A percentile compares a stretch with the other conserved stretches of the same genome.
These are phyloP conservation scores for Leccinum subgranulosum DNA, from an alignment of 768 basidiomycete species.

Conservation along the genomic window DNA sequence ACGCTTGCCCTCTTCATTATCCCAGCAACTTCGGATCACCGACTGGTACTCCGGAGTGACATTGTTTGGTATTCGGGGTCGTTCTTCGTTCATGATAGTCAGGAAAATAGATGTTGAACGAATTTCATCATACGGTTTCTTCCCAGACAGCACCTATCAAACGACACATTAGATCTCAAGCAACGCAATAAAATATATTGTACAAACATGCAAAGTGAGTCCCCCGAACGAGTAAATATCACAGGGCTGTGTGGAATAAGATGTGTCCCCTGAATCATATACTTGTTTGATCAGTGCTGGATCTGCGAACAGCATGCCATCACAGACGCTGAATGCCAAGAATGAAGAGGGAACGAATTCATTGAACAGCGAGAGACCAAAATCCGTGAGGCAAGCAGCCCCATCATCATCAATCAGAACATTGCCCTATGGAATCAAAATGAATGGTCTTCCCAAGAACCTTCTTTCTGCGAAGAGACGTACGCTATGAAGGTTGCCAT, in stretches of 20 bases:
- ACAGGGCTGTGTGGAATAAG: conserved; percentile 16
- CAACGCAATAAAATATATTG: background rate
- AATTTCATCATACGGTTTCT: conserved; percentile 17
- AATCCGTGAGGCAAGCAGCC: conserved; percentile 46
- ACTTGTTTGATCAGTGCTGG: conserved; percentile 24
- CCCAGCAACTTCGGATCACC: conserved; percentile 19
- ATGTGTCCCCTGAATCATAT: background rate
- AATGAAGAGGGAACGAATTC: conserved; percentile 29
- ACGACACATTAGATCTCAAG: conserved; percentile 4
- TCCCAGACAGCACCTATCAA: conserved; percentile 19
- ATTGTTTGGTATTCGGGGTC: conserved; percentile 11
- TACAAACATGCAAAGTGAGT: conserved; percentile 31
- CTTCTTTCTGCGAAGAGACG: background rate
- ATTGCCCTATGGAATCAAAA: conserved; percentile 29
- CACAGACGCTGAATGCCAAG: conserved; percentile 33
- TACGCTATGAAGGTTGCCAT: conserved; percentile 38
- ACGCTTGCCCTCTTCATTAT: conserved; percentile 13
- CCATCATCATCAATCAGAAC: conserved; percentile 40
- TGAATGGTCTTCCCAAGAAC: background rate
- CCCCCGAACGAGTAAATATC: conserved; percentile 35
- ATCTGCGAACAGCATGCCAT: conserved; percentile 48
- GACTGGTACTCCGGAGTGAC: conserved; percentile 1
- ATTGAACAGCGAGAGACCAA: conserved; percentile 36
- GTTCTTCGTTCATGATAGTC: conserved; percentile 6
- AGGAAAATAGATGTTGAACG: background rate